A percentile compares a stretch with the other conserved stretches of the same genome.
Conservation (phyloP, 2,329 filamentous ascomycete genomes). For the Colletotrichum sp. region DNA sequence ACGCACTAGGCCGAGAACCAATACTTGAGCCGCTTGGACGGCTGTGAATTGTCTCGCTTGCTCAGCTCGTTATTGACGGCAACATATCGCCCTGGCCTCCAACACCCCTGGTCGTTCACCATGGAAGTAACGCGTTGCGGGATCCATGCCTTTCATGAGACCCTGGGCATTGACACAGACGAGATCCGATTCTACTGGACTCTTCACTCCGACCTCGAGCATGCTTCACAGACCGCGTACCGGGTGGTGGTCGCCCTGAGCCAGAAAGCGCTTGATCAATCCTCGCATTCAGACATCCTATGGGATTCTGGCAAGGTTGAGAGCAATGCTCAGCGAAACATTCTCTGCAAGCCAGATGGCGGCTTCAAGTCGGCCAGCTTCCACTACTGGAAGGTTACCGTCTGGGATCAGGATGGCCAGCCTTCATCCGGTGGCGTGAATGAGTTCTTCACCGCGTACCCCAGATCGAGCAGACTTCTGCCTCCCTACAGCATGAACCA, state of each 20-base stretch:
- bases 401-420: slow-evolving; percentile 38
- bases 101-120: background rate
- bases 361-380: slow-evolving; percentile 40
- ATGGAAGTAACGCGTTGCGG: slow-evolving; percentile 37
- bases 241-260: slow-evolving; percentile 20
- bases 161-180: slow-evolving; percentile 42
- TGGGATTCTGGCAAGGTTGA: slow-evolving; percentile 25
- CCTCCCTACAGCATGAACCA: slow-evolving; percentile 48
- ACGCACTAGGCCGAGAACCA: too few relatives aligned
- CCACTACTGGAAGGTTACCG: slow-evolving; percentile 40
- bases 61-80: background rate
- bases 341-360: slow-evolving; percentile 26
- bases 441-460: slow-evolving; percentile 44
- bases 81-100: background rate
- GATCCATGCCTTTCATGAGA: slow-evolving; percentile 43
- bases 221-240: slow-evolving; percentile 35
- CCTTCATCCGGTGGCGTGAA: slow-evolving; percentile 29
- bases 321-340: slow-evolving; percentile 26
- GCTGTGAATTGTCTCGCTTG: background rate
- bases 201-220: slow-evolving; percentile 31
- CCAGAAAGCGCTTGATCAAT: background rate
- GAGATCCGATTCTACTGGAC: slow-evolving; percentile 40
- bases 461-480: slow-evolving; percentile 34
- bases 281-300: background rate
- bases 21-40: background rate